Evolutionary conservation across 2,329 filamentous ascomycete species (phyloP), one percentile per base, ranked within the genome.

Genomic region (Aspergillus nomiae): DNA sequence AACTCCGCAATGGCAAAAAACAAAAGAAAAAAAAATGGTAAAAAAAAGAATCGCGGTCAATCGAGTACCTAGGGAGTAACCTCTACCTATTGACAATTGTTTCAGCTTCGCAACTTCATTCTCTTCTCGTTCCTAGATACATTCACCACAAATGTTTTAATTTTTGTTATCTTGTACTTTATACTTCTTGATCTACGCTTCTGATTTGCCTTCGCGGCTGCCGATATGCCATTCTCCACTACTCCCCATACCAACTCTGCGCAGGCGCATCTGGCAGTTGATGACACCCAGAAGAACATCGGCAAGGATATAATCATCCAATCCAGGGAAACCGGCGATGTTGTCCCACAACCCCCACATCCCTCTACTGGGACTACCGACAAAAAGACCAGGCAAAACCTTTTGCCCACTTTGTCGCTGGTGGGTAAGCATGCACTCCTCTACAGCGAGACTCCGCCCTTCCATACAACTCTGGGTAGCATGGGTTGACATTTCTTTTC

Each of bases 321-420:
- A 54, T 77, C 78, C 10, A 72, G 75, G 59, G 78, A 81, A 65
- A 76, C 72, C 24, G 79, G 78, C 19, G 77, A 76, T 61, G 71
- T 76, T 26, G 62, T 74, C 26, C 78, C 76, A 12, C 70, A 68
- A 26, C 63, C 63, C 41, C 61, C 64, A 59, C 66, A 64, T 34
- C 69, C 70, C 60, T 59, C 64, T 48, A 59, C 58, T 21, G 66
- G 65, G 58, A 70, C 64, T 65, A 65, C 43, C 64, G 65, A 58
- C 30, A 62, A 66, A 45, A 77, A 63, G 77, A 89, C 21, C 81
- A 76, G 75, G 81, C 77, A 71, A 94, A 93, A 78, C 93, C 92
- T 77, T 96, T 92, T 91, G 91, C 93, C 65, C 93, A 97, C 82
- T 90, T 97, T 73, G 86, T 97, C 63, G 94, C 94, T 60, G 94